Evolutionary conservation across 257 asterid genomes (phyloP), one percentile per base, ranked within the genome.

Genomic region (Fraxinus quadrangulata): DNA sequence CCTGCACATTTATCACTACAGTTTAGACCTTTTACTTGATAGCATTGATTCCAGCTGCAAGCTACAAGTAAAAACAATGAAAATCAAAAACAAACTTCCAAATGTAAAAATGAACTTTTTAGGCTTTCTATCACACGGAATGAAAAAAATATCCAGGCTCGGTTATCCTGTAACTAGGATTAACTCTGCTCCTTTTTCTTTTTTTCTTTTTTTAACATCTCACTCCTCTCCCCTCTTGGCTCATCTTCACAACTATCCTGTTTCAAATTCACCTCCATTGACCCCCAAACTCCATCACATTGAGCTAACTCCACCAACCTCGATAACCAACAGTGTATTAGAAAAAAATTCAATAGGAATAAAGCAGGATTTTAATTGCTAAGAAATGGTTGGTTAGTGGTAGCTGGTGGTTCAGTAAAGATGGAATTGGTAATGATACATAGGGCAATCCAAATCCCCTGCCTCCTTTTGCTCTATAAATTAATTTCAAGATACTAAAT

Each of bases 1-100:
- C 90, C 99, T 95, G 88, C 77, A 79, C 17, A n/a, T 63, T 63
- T 24, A 23, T 63, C 36, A 21, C 33, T 9, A 63, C 36, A 63
- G 17, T 63, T 63, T 63, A 63, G 33, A 63, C 36, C 2, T 63
- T 16, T 47, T 4, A 16, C 51, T 56, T 0, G 28, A n/a, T 1
- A 24, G 33, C 69, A 11, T 24, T 11, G 69, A 23, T 63, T 63
- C 19, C 33, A 2, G 3, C 13, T 23, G 6, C 33, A 63, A 21
- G 28, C 26, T 17, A 6, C 3, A 5, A 56, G 66, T n/a, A 2
- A 59, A 21, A 63, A 10, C 34, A 13, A 42, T 12, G 49, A 42
- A 42, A 42, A 42, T 7, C 49, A 10, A 11, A 12, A 42, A 37
- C 42, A 7, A 37, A 37, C 42, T 6, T 37, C 42, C 42, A 37